Conservation (phyloP, 2,329 filamentous ascomycete genomes). For the Colletotrichum phormii region DNA sequence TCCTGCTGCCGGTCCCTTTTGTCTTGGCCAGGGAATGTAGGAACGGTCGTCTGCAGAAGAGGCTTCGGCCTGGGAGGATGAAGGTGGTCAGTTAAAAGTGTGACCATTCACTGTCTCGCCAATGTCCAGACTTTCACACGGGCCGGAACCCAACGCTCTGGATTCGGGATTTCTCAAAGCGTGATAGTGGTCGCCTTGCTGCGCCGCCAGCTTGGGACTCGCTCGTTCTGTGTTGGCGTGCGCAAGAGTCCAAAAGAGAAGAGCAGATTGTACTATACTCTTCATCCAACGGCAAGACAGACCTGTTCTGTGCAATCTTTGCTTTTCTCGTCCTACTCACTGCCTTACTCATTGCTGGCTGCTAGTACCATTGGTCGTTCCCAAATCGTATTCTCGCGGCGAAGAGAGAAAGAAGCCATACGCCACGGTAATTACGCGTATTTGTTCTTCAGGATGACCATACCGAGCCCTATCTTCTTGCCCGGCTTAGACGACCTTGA, state of each 20-base stretch:
- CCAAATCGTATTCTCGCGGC: background rate
- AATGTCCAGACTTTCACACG: background rate
- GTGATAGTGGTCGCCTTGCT: conserved; percentile 18
- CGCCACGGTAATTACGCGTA: background rate
- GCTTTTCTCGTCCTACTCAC: conserved; percentile 3
- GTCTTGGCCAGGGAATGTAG: conserved; percentile 30
- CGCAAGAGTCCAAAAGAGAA: background rate
- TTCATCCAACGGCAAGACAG: background rate
- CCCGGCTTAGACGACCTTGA: conserved; percentile 10
- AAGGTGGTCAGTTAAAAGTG: conserved; percentile 12
- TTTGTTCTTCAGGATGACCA: background rate
- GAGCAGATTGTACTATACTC: background rate
- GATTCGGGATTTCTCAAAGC: conserved; percentile 11
- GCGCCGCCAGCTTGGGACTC: conserved; percentile 6
- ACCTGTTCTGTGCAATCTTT: conserved; percentile 3
- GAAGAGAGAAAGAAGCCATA: background rate
- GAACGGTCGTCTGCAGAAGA: background rate
- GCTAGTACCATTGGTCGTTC: background rate
- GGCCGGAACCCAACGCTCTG: conserved; percentile 24
- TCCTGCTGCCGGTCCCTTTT: background rate
- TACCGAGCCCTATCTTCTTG: background rate
- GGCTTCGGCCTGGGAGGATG: background rate
- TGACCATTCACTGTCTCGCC: conserved; percentile 4
- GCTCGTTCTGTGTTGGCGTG: background rate
- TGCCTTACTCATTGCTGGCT: background rate